Base-by-base conservation (phyloP, 78 protist genomes). In the Pelomyxa schiedti region DNA sequence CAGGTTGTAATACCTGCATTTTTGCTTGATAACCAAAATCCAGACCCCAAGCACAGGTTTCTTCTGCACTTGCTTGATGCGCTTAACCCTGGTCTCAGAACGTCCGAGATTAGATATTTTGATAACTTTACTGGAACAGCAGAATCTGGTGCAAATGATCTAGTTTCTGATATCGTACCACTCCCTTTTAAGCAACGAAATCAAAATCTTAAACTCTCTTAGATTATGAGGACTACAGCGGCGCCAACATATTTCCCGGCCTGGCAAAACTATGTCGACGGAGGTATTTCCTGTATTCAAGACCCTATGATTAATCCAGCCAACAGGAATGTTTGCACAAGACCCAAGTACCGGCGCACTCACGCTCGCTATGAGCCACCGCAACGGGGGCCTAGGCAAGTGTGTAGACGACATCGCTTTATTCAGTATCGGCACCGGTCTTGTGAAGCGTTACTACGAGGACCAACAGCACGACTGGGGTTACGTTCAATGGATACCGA, bases 401-500 rank as follows among this genome's bases (percentile, higher is more conserved):
- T 47, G 58, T 16, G 32, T 47, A 16, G 58, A 47, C 32, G 41
- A 69, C 41, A n/a, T 69, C 8, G 22, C 4, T 43, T 3, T 69
- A 30, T 43, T 69, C 30, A 32, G 42, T 5, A 4, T 69, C 42
- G 73, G 73, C 4, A 69, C 73, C 4, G 73, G 73, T 40, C 38
- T 40, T 41, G 73, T 69, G 42, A 32, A 40, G 42, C 38, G 36
- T 7, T 69, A 69, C 38, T 69, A 32, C 41, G 73, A 69, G 38
- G 4, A 3, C 41, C 28, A 3, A 24, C 5, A 7, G 24, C 73
- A 69, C 73, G 73, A 69, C 36, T 69, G 73, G 73, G 73, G 73
- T 8, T 69, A 69, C 41, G 3, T 32, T 4, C 73, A 69, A 7
- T 69, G 73, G 73, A 32, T 69, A 7, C 73, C 73, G 4, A 69